phyloP scores from a whole-genome alignment of 805 yeast species.

The Schwanniomyces yamadae region DNA sequence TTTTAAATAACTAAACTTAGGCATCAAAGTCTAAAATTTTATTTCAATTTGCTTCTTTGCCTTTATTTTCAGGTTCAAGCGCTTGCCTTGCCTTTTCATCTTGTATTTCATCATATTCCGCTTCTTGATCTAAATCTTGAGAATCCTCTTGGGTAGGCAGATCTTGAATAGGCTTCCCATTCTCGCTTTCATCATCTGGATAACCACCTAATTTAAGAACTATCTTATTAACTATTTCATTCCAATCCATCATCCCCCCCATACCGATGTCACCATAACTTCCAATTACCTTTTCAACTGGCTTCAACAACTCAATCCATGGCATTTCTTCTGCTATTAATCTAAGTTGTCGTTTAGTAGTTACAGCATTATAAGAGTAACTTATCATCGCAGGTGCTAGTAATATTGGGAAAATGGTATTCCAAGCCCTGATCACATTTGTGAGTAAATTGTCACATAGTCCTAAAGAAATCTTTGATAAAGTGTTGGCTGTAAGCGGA shows the following conservation, averaged over 20 bases:
- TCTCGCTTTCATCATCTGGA: conserved; percentile 51
- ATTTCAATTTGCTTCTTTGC: too few relatives aligned
- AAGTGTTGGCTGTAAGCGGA: conserved; percentile 92
- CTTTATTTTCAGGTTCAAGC: too few relatives aligned
- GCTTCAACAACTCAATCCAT: conserved; percentile 90
- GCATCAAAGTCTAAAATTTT: too few relatives aligned
- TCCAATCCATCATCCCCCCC: conserved; percentile 99
- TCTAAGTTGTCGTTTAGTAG: conserved; percentile 79
- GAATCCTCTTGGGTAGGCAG: conserved; percentile 35
- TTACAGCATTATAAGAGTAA: conserved; percentile 83
- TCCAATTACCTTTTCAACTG: conserved; percentile 90
- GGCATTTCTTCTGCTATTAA: conserved; percentile 87
- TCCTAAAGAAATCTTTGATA: conserved; percentile 87
- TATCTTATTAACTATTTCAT: conserved; percentile 84
- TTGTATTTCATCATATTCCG: conserved; percentile 21
- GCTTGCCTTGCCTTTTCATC: too few relatives aligned
- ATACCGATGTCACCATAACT: conserved; percentile 97
- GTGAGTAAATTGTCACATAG: conserved; percentile 90
- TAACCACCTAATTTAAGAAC: conserved; percentile 65
- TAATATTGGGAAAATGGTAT: conserved; percentile 82
- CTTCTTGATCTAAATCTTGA: conserved; percentile 9
- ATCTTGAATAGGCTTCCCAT: too few relatives aligned
- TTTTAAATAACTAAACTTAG: too few relatives aligned
- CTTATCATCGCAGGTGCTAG: conserved; percentile 97
- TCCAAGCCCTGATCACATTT: conserved; percentile 93